A percentile compares a stretch with the other conserved stretches of the same genome.
Evolutionary conservation across 179 eudicot species (phyloP).

Genomic region (Nepenthes alata): DNA sequence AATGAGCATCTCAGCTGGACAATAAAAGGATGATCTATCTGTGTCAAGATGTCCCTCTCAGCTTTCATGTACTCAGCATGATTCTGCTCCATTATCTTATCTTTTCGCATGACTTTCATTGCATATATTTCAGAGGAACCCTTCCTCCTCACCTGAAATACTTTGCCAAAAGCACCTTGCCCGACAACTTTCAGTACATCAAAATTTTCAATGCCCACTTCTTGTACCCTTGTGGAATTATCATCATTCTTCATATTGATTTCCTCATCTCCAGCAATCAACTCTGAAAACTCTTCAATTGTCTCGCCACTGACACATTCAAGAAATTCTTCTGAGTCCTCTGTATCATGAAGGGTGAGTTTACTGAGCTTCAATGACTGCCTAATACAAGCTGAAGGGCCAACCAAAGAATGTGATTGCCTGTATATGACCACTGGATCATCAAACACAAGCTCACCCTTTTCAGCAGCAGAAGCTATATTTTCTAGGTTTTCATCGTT

Average conservation of each 20-base stretch:
- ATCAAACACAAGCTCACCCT: constrained; percentile 22
- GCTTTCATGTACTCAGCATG: constrained; percentile 93
- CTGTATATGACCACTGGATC: constrained; percentile 51
- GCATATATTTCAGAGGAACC: constrained; percentile 79
- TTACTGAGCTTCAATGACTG: constrained; percentile 52
- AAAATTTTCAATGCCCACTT: constrained; percentile 68
- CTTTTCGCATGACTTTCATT: constrained; percentile 94
- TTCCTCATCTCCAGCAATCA: constrained; percentile 14
- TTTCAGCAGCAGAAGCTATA: constrained; percentile 14
- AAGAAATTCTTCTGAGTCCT: constrained; percentile 24
- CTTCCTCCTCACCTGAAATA: constrained; percentile 68
- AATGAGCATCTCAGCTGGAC: constrained; percentile 90
- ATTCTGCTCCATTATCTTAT: constrained; percentile 81
- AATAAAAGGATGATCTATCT: constrained; percentile 73
- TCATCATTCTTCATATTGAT: constrained; percentile 20
- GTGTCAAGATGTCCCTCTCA: constrained; percentile 81
- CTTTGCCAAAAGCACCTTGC: constrained; percentile 87
- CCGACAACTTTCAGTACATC: constrained; percentile 77
- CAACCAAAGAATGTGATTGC: constrained; percentile 86
- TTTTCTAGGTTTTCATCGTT: constrained; percentile 22
- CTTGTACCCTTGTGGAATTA: constrained; percentile 17
- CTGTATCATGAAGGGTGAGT: constrained; percentile 41
- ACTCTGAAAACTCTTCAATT: constrained; percentile 21
- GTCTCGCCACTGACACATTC: constrained; percentile 20
- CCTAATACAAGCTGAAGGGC: constrained; percentile 58